phyloP scores from a whole-genome alignment of 805 yeast genomes.

The Maudiozyma pseudohumilis region DNA sequence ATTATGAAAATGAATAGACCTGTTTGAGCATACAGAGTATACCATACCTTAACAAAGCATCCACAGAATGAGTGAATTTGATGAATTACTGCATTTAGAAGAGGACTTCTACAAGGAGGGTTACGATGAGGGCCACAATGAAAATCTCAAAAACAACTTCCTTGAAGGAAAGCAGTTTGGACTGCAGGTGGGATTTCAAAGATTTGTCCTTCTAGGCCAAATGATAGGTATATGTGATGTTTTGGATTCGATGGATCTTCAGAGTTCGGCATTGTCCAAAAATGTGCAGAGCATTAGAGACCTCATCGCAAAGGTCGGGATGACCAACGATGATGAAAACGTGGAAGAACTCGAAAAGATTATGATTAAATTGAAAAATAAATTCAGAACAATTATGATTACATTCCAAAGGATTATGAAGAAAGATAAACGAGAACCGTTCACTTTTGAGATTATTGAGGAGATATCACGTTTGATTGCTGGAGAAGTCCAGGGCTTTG shows the following conservation, averaged over 20 bases:
- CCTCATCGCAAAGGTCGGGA: constrained; percentile 27
- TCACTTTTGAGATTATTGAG: constrained; percentile 30
- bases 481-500: constrained; percentile 26
- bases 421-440: constrained; percentile 9
- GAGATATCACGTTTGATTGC: constrained; percentile 24
- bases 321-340: constrained; percentile 42
- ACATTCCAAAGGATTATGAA: constrained; percentile 18
- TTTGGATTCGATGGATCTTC: constrained; percentile 27
- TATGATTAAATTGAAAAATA: constrained; percentile 49
- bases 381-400: constrained; percentile 43
- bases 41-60: no score
- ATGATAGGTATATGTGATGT: constrained; percentile 40
- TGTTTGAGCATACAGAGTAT: no score
- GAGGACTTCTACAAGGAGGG: constrained; percentile 55
- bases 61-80: constrained; percentile 34
- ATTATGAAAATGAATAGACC: no score
- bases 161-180: constrained; percentile 82
- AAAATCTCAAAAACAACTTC: constrained; percentile 48
- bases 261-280: constrained; percentile 10
- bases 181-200: constrained; percentile 64
- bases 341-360: constrained; percentile 47
- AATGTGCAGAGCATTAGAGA: constrained; percentile 18
- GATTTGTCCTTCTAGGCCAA: constrained; percentile 62
- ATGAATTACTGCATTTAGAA: constrained; percentile 51
- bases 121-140: constrained; percentile 55